Evolutionary conservation across 495 filamentous ascomycete species (phyloP), one percentile per base, ranked within the genome.

Genomic region (Thozetella sp.): DNA sequence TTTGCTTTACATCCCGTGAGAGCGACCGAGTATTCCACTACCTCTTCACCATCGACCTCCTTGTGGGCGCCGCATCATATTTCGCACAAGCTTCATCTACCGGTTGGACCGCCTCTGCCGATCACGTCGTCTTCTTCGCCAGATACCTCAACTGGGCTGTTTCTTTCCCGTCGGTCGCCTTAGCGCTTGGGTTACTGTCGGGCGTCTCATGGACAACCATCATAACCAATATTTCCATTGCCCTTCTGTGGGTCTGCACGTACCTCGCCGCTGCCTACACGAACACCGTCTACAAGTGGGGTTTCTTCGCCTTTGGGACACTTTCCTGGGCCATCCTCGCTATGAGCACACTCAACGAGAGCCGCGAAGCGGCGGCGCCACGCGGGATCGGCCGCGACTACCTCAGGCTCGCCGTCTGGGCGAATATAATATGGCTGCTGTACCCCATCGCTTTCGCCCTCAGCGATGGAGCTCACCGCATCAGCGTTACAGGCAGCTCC

Each of bases 11-110:
- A 1, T 68, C 74, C 46, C 63, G 59, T 15, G 60, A 64, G 10
- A 72, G 74, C n/a, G 74, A 77, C 58, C 67, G 65, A 59, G 68
- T 79, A 55, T 79, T 79, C 63, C 75, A 78, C 56, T 76, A 78
- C 45, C 66, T 78, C 26, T 78, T 74, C 61, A 75, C 71, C 34
- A 68, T 76, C 22, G 69, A 71, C 11, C 65, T 74, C 20, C 70
- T 76, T 19, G 64, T 69, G 58, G 75, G 73, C 22, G 63, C 71
- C 23, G 71, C 71, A 54, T 52, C 62, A 17, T 74, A 72, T 62
- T 74, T 60, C 56, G 67, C 71, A 55, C 56, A 67, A 46, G 69
- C 71, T 40, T 64, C 69, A 6, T 67, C 69, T 53, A 63, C 72
- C 3, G 71, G 67, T 54, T 74, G 30, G 45, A 53, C 17, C 10